A percentile compares a stretch with the other conserved stretches of the same genome.
Conservation (phyloP, 1,139 yeast genomes). For the Hyphopichia wangnamkhiaoensis region DNA sequence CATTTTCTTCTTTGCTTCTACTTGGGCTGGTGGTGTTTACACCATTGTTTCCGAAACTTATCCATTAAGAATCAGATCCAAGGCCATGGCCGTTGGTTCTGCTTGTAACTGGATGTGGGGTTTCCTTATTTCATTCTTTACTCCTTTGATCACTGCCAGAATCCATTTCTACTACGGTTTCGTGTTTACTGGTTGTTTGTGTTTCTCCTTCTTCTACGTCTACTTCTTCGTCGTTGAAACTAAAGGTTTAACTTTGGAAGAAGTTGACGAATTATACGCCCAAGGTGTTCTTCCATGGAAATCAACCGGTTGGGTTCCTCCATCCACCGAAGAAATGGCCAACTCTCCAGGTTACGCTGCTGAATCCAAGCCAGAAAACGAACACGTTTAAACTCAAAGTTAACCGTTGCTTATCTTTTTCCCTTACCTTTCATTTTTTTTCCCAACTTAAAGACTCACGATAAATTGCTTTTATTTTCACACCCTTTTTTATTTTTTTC, state of each 20-base stretch:
- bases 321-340: constrained; percentile 28
- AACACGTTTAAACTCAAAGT: constrained; percentile 4
- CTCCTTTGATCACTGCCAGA: constrained; percentile 62
- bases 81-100: constrained; percentile 74
- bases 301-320: constrained; percentile 48
- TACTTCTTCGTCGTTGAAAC: constrained; percentile 61
- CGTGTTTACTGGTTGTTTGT: constrained; percentile 70
- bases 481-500: no score
- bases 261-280: constrained; percentile 61
- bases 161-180: constrained; percentile 61
- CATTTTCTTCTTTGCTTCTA: constrained; percentile 79
- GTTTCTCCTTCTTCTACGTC: constrained; percentile 55
- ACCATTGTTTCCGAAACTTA: constrained; percentile 77
- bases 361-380: constrained; percentile 27
- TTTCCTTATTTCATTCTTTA: constrained; percentile 72
- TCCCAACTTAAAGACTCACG: no score
- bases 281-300: constrained; percentile 48
- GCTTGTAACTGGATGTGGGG: constrained; percentile 83
- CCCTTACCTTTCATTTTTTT: background rate
- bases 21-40: constrained; percentile 88
- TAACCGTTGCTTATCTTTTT: background rate
- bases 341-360: constrained; percentile 26
- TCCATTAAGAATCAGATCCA: constrained; percentile 77
- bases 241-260: constrained; percentile 62
- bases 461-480: no score